phyloP scores from a whole-genome alignment of 331 rosid species.

The Telfairia occidentalis region DNA sequence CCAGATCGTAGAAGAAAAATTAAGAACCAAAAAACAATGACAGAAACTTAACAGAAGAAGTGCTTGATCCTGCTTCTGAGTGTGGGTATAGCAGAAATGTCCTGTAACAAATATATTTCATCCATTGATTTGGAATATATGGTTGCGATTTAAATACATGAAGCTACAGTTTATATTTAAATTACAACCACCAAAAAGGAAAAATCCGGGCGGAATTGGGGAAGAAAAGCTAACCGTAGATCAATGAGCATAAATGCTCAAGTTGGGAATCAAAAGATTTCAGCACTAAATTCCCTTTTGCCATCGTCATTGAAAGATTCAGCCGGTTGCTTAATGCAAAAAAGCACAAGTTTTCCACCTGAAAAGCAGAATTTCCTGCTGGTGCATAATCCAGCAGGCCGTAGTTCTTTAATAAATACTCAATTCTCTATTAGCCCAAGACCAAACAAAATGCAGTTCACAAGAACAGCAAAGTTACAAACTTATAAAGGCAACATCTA shows the following conservation, averaged over 20 bases:
- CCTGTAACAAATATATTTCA: not conserved
- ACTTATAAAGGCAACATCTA: not conserved
- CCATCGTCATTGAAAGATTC: slow-evolving; percentile 3
- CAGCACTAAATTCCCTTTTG: not conserved
- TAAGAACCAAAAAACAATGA: not conserved
- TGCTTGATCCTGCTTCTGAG: not conserved
- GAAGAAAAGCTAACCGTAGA: not conserved
- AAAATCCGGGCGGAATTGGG: not conserved
- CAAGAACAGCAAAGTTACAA: not conserved
- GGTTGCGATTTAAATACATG: slow-evolving; percentile 14
- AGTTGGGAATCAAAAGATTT: not conserved
- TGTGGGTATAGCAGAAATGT: not conserved
- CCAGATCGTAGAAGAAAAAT: too few relatives aligned
- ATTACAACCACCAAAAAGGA: not conserved
- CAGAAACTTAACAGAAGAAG: not conserved
- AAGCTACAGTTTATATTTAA: slow-evolving; percentile 9
- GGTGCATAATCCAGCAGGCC: not conserved
- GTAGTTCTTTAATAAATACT: not conserved
- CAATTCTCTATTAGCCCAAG: not conserved
- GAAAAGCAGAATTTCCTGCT: not conserved
- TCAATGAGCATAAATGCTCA: not conserved
- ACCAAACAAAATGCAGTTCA: not conserved
- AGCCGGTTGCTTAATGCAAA: not conserved
- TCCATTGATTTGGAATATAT: not conserved
- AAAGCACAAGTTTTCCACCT: slow-evolving; percentile 2